Evolutionary conservation across 768 basidiomycete genomes (phyloP).

Genomic region (Piloderma croceum): DNA sequence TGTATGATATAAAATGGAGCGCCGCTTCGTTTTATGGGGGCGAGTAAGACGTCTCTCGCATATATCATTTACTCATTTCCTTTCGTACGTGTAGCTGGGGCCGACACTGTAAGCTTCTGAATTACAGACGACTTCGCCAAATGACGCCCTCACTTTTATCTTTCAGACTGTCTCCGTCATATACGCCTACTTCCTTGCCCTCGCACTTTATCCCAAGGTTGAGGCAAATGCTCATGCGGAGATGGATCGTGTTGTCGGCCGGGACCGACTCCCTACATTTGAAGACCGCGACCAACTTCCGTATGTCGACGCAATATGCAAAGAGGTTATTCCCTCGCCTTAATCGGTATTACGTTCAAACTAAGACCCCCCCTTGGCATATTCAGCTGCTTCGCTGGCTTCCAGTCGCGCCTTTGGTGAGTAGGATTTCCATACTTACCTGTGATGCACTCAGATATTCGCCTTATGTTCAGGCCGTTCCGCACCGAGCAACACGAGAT

Average conservation of each 20-base stretch:
- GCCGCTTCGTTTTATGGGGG: no score
- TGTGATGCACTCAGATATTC: no score
- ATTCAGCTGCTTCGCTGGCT: no score
- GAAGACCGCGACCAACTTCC: slow-evolving; percentile 53
- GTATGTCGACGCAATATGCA: slow-evolving; percentile 53
- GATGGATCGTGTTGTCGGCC: slow-evolving; percentile 54
- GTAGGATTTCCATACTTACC: no score
- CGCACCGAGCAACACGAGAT: slow-evolving; percentile 2
- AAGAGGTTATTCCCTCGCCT: slow-evolving; percentile 51
- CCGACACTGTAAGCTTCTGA: slow-evolving; percentile 23
- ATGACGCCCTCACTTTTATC: slow-evolving; percentile 2
- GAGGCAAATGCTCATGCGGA: slow-evolving; percentile 57
- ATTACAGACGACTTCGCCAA: no score
- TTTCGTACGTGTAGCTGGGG: no score
- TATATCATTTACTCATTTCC: no score
- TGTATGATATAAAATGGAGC: slow-evolving; percentile 16
- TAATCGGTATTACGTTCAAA: no score
- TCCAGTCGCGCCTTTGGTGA: no score
- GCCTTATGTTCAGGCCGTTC: no score
- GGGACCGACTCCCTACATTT: slow-evolving; percentile 55
- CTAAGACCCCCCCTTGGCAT: no score
- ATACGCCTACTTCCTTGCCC: slow-evolving; percentile 57
- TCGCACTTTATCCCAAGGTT: slow-evolving; percentile 51
- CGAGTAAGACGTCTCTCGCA: no score
- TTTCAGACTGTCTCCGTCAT: slow-evolving; percentile 56